Evolutionary conservation across 1,284 basidiomycete species (phyloP), one percentile per base, ranked within the genome.

Genomic region (Sporisorium iseilematis-ciliati): DNA sequence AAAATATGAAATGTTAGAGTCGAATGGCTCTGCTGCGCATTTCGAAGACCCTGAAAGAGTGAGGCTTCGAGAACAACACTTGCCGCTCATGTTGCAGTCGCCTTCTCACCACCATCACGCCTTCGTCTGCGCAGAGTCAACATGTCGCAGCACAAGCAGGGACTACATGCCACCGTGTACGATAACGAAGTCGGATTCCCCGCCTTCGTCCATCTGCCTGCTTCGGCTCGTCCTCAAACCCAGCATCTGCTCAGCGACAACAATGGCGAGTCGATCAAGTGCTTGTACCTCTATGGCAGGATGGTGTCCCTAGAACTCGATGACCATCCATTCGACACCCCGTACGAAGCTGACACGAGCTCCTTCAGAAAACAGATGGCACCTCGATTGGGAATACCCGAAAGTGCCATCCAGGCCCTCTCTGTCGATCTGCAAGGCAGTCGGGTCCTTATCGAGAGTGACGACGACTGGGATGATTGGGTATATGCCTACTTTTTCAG

Each of bases 381-480:
- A 1, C 12, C 21, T 1, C 35, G 60, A 33, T 73, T 60, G 56
- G 26, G 31, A n/a, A 64, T 67, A 14, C 1, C 31, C 0, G 42
- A 20, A n/a, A 40, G 42, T 5, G 11, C 23, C n/a, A 67, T 73
- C n/a, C 16, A 20, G 6, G 70, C 55, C 0, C 41, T 73, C 29
- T 18, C 42, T 11, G 52, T 63, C 55, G 31, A 54, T 20, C 4
- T 60, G 0, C 26, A 26, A 3, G 53, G 40, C 20, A 16, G 42
- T 18, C 35, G 40, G 4, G 42, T 67, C 10, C 23, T 73, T 12
- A 61, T 73, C 46, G 57, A 66, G 20, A 25, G 38, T 18, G 16
- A 40, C 8, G 38, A 52, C 0, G 70, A 73, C 25, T 73, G 64
- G 64, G 21, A 52, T 0, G 59, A 63, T 2, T 73, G 70, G 64